phyloP scores from a whole-genome alignment of 2,329 filamentous ascomycete genomes.

The Parastagonospora nodorum region DNA sequence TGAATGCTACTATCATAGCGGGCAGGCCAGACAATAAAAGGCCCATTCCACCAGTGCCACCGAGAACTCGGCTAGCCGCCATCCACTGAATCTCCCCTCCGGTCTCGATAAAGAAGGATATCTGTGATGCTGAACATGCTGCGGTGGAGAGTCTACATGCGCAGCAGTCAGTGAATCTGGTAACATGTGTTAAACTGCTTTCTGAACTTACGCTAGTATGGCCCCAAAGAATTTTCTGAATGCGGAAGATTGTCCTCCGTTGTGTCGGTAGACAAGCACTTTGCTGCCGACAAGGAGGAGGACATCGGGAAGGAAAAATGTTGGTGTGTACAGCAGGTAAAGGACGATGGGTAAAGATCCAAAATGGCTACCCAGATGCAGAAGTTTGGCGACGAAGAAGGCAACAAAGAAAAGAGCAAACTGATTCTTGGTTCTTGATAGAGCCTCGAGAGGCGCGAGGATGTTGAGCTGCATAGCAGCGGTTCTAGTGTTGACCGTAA shows the following conservation, averaged over 20 bases:
- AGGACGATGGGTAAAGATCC: slow-evolving; percentile 19
- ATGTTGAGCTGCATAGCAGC: slow-evolving; percentile 20
- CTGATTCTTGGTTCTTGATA: slow-evolving; percentile 16
- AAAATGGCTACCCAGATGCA: slow-evolving; percentile 21
- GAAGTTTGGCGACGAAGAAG: slow-evolving; percentile 19
- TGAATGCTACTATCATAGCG: slow-evolving; percentile 9
- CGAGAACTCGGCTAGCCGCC: slow-evolving; percentile 19
- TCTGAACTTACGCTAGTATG: slow-evolving; percentile 14
- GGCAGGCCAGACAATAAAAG: slow-evolving; percentile 17
- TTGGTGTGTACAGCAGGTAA: slow-evolving; percentile 21
- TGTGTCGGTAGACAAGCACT: slow-evolving; percentile 15
- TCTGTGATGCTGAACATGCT: slow-evolving; percentile 18
- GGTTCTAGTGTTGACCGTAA: slow-evolving; percentile 5
- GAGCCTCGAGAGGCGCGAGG: slow-evolving; percentile 19
- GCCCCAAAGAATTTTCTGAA: slow-evolving; percentile 7
- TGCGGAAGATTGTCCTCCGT: slow-evolving; percentile 12
- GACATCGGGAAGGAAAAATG: slow-evolving; percentile 18
- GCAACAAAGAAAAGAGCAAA: slow-evolving; percentile 20
- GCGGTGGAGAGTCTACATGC: slow-evolving; percentile 11
- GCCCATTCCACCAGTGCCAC: slow-evolving; percentile 19
- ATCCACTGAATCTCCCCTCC: slow-evolving; percentile 25
- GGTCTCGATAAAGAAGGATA: slow-evolving; percentile 20
- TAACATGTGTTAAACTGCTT: no score
- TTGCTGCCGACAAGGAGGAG: slow-evolving; percentile 21
- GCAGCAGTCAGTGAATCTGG: slow-evolving; percentile 1